Conservation (phyloP, 768 basidiomycete species). For the Calocybe indica region DNA sequence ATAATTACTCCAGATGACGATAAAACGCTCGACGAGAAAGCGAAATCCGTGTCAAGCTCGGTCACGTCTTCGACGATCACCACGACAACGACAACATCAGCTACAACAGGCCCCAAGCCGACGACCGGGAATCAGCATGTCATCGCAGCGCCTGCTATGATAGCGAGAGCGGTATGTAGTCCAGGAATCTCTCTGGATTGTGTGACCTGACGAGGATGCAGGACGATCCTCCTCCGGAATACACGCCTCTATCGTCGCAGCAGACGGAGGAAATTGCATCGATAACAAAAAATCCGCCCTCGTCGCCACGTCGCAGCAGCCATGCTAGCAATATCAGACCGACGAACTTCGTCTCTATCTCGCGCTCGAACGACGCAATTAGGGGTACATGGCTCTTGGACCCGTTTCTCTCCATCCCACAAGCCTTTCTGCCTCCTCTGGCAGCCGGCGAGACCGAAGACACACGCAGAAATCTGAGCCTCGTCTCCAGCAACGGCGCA, state of each 20-base stretch:
- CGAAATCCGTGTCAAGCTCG: too few species aligned
- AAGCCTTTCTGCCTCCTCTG: slow-evolving; percentile 32
- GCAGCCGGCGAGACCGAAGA: slow-evolving; percentile 25
- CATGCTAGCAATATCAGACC: slow-evolving; percentile 19
- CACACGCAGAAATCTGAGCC: slow-evolving; percentile 31
- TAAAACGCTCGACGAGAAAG: too few species aligned
- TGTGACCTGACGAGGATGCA: not conserved
- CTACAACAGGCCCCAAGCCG: too few species aligned
- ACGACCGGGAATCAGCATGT: too few species aligned
- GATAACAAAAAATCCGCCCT: not conserved
- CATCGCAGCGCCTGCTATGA: too few species aligned
- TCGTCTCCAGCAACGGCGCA: slow-evolving; percentile 25
- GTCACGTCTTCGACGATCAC: too few species aligned
- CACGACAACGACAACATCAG: too few species aligned
- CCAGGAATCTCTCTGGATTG: too few species aligned
- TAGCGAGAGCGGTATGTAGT: too few species aligned
- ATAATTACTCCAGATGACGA: too few species aligned
- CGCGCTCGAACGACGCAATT: slow-evolving; percentile 20
- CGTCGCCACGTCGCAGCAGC: not conserved
- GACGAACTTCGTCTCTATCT: slow-evolving; percentile 25
- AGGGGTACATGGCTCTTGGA: slow-evolving; percentile 37
- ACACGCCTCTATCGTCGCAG: slow-evolving; percentile 7
- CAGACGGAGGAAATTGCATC: not conserved
- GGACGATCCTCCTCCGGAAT: slow-evolving; percentile 16
- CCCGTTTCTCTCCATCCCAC: slow-evolving; percentile 33